These are phyloP conservation scores for Lunularia cruciata DNA, from an alignment of 225 moss, liverwort and hornwort genomes.

Conservation along the genomic window DNA sequence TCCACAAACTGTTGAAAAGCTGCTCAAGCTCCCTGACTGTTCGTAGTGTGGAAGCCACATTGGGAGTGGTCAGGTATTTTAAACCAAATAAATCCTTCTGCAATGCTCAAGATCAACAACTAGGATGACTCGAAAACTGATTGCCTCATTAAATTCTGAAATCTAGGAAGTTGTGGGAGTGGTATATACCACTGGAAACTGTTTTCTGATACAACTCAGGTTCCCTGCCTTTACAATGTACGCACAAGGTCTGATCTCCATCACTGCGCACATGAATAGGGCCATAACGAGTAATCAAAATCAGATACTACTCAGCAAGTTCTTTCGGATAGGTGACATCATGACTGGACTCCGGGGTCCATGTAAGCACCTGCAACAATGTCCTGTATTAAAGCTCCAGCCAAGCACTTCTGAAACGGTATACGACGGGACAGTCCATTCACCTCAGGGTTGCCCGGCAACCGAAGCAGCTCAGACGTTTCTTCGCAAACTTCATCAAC, in stretches of 20 bases:
- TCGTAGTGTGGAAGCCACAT: neutral
- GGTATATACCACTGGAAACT: slow-evolving; percentile 63
- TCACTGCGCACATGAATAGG: too few relatives aligned
- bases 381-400: too few relatives aligned
- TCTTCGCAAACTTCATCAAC: slow-evolving; percentile 98
- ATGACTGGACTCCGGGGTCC: too few relatives aligned
- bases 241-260: slow-evolving; percentile 82
- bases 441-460: slow-evolving; percentile 88
- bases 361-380: too few relatives aligned
- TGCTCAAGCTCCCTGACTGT: slow-evolving; percentile 91
- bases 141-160: too few relatives aligned
- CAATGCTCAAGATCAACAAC: too few relatives aligned
- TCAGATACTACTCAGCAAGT: too few relatives aligned
- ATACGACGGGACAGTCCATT: neutral
- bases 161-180: neutral
- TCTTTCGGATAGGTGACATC: too few relatives aligned
- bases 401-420: too few relatives aligned
- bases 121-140: neutral
- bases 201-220: slow-evolving; percentile 91
- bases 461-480: slow-evolving; percentile 82
- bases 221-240: slow-evolving; percentile 88
- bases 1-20: slow-evolving; percentile 89
- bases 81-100: too few relatives aligned
- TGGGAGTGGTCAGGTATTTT: neutral
- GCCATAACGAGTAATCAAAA: too few relatives aligned